phyloP scores from a whole-genome alignment of 305 asterid species.

The Withania somnifera region DNA sequence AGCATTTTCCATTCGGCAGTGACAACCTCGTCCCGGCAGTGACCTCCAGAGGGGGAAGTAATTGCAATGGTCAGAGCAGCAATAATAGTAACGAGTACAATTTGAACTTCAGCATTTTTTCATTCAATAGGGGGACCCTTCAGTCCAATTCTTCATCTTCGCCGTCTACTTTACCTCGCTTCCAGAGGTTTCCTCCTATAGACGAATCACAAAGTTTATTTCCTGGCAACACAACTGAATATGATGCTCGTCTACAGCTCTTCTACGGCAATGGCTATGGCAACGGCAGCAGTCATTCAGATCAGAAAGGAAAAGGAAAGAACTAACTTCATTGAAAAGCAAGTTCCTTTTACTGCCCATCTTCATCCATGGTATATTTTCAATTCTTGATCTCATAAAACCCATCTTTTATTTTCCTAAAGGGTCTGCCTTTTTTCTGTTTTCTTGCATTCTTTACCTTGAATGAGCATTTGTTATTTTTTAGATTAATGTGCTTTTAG shows the following conservation, averaged over 20 bases:
- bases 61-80: constrained; percentile 3
- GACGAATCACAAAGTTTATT: constrained; percentile 53
- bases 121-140: constrained; percentile 98
- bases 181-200: constrained; percentile 53
- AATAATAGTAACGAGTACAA: constrained; percentile 29
- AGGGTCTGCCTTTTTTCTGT: not conserved
- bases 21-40: constrained; percentile 43
- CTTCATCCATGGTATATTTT: constrained; percentile 33
- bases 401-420: not conserved
- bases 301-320: constrained; percentile 57
- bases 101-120: constrained; percentile 50
- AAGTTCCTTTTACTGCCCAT: constrained; percentile 1
- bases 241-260: constrained; percentile 61
- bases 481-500: constrained; percentile 5
- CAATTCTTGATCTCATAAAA: not conserved
- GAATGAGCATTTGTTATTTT: not conserved
- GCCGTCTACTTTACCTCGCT: constrained; percentile 48
- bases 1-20: constrained; percentile 50
- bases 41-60: constrained; percentile 6
- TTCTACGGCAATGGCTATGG: constrained; percentile 34
- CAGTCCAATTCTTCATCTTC: constrained; percentile 96
- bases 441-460: not conserved
- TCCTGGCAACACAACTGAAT: constrained; percentile 29
- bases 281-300: constrained; percentile 28
- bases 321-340: constrained; percentile 23